Evolutionary conservation across 495 filamentous ascomycete species (phyloP).

Genomic region (Neurospora sp.): DNA sequence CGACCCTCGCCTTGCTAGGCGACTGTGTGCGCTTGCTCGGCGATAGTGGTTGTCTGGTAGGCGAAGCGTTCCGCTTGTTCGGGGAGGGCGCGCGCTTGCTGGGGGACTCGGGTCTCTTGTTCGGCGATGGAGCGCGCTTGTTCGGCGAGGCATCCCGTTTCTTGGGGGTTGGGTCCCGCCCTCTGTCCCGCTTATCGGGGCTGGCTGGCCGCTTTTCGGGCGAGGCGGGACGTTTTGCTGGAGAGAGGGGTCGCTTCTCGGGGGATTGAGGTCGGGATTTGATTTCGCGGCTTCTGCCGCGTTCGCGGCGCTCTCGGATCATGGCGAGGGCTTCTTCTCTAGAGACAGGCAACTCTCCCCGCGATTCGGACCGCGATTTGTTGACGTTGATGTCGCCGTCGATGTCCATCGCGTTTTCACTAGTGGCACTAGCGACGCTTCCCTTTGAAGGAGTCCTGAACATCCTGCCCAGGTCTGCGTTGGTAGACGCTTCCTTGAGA

Average conservation of each 20-base stretch:
- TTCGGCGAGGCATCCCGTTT: background rate
- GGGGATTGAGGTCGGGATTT: constrained; percentile 12
- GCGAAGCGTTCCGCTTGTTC: background rate
- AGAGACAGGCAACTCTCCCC: constrained; percentile 9
- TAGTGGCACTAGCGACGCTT: constrained; percentile 31
- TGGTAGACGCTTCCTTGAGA: constrained; percentile 24
- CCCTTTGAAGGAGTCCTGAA: constrained; percentile 27
- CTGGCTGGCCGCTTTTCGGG: background rate
- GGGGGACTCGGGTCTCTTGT: background rate
- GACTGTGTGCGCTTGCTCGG: background rate
- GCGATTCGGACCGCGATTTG: constrained; percentile 5
- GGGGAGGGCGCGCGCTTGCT: background rate
- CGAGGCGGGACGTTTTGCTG: background rate
- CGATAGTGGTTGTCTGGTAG: background rate
- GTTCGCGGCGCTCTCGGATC: constrained; percentile 43
- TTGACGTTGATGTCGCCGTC: constrained; percentile 30
- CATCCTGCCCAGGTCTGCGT: constrained; percentile 18
- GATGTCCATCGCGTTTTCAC: constrained; percentile 30
- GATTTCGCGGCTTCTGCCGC: constrained; percentile 33
- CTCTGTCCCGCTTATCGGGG: background rate
- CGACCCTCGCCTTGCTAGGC: background rate
- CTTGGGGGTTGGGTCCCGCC: background rate
- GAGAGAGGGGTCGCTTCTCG: background rate
- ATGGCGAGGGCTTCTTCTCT: constrained; percentile 47
- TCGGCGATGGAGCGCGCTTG: background rate